phyloP scores from a whole-genome alignment of 371 early-diverging fungal genomes.

The Mortierella sp. region DNA sequence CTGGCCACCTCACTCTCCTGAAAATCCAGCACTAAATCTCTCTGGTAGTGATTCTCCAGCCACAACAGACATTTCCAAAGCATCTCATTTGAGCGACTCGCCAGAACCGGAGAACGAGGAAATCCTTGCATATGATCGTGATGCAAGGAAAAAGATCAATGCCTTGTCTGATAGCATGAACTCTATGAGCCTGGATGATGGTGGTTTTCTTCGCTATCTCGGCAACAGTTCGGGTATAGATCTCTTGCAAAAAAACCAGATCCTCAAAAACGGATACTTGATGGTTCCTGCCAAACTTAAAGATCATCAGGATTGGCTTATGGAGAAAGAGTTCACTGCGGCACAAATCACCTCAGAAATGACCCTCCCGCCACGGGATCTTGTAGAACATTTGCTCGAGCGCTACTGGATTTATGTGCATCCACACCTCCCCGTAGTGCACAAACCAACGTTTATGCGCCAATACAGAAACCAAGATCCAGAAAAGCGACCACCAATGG shows the following conservation, averaged over 20 bases:
- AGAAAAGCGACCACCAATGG: constrained; percentile 60
- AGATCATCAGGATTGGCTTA: constrained; percentile 37
- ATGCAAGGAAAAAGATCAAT: constrained; percentile 41
- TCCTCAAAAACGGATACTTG: constrained; percentile 52
- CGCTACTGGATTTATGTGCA: constrained; percentile 78
- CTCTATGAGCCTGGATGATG: constrained; percentile 57
- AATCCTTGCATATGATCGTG: constrained; percentile 26
- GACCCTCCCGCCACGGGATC: constrained; percentile 70
- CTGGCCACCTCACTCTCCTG: constrained; percentile 33
- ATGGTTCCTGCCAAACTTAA: constrained; percentile 59
- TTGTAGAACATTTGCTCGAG: constrained; percentile 74
- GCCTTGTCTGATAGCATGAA: constrained; percentile 46
- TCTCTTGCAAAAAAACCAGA: constrained; percentile 51
- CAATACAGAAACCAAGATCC: constrained; percentile 51
- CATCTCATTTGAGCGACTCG: neutral
- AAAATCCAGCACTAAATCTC: neutral
- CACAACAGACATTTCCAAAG: constrained; percentile 1
- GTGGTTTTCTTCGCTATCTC: constrained; percentile 57
- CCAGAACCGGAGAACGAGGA: constrained; percentile 20
- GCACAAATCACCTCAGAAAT: constrained; percentile 18
- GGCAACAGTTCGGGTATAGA: constrained; percentile 61
- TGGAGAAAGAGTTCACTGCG: constrained; percentile 26
- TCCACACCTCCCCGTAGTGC: constrained; percentile 74
- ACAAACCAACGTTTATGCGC: constrained; percentile 74
- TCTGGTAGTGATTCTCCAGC: constrained; percentile 6